Evolutionary conservation across 139 green algal species (phyloP), one percentile per base, ranked within the genome.

Genomic region (Microglena sp.): DNA sequence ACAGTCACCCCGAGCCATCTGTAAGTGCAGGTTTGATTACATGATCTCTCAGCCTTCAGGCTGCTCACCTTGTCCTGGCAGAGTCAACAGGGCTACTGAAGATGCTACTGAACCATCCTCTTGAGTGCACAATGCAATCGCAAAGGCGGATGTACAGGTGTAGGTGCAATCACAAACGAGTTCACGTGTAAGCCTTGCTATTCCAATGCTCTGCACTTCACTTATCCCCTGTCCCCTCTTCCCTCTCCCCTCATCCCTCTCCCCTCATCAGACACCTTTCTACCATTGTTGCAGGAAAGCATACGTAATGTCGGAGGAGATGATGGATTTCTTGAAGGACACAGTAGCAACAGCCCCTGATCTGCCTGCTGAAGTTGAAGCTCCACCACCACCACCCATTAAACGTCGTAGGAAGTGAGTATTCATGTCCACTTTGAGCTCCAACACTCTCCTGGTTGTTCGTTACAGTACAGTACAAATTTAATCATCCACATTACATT

Each of bases 301-400:
- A 8, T 77, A 60, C 21, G 78, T 94, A 2, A 50, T 46, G 2
- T 69, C 56, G 0, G 76, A 92, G 26, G 59, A 73, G 27, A 77
- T 72, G 7, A 71, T 94, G 64, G 89, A 95, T 69, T 94, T 93
- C 64, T 46, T 91, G 27, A 80, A 86, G 50, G 84, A 90, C 8
- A 74, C 80, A 0, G 82, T 95, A 33, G 75, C 77, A 0, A 53
- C 60, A 0, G 86, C 84, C 0, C 77, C 86, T 22, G 88, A 92
- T 66, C 75, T 95, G 29, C 45, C 75, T 5, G 26, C 64, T 8
- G 44, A 78, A 15, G 76, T 73, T 0, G 55, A n/a, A 33, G 7
- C 4, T 8, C 11, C 24, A 28, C 35, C 31, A 53, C 1, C 50
- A 69, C 69, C 43, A 65, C 44, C 68, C 55, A 66, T n/a, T n/a